Conservation (phyloP, 805 yeast species). For the Naumovozyma castellii region DNA sequence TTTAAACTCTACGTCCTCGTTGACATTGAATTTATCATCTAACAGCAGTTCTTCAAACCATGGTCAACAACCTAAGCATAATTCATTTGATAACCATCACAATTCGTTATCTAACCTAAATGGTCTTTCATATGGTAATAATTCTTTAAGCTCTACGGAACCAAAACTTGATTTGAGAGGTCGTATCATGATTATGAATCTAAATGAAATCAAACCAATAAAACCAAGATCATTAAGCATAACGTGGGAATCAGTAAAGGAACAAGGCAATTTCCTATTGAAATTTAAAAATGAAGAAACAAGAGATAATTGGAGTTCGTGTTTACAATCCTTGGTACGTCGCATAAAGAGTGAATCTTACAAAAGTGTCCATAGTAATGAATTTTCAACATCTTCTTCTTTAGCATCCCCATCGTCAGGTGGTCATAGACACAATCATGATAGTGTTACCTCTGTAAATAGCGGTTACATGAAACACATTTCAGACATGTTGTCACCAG, state of each 20-base stretch:
- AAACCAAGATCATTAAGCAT: slow-evolving; percentile 53
- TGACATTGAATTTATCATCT: slow-evolving; percentile 1
- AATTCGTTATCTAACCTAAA: background rate
- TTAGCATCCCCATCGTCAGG: slow-evolving; percentile 6
- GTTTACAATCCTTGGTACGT: slow-evolving; percentile 38
- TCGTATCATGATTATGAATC: slow-evolving; percentile 67
- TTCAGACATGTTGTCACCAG: slow-evolving; percentile 22
- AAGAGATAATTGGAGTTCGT: slow-evolving; percentile 70
- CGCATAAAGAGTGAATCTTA: slow-evolving; percentile 28
- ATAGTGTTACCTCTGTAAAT: slow-evolving; percentile 21
- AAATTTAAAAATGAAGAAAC: slow-evolving; percentile 77
- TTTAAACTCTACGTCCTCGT: slow-evolving; percentile 4
- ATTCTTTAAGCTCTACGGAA: slow-evolving; percentile 13
- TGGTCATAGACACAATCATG: slow-evolving; percentile 12
- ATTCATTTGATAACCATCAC: background rate
- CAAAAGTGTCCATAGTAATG: slow-evolving; percentile 22
- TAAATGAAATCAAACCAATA: slow-evolving; percentile 37
- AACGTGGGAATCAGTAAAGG: slow-evolving; percentile 79
- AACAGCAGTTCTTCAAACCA: slow-evolving; percentile 2
- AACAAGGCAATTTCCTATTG: slow-evolving; percentile 76
- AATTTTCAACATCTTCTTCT: slow-evolving; percentile 19
- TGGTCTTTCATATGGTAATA: too few relatives aligned
- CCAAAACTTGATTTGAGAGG: slow-evolving; percentile 61
- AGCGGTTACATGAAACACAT: slow-evolving; percentile 20
- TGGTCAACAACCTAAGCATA: background rate